Percentiles rank a stretch among this genome's conserved stretches.
phyloP scores from a whole-genome alignment of 1,139 yeast species.

The Cylindricascospora bacillispora region DNA sequence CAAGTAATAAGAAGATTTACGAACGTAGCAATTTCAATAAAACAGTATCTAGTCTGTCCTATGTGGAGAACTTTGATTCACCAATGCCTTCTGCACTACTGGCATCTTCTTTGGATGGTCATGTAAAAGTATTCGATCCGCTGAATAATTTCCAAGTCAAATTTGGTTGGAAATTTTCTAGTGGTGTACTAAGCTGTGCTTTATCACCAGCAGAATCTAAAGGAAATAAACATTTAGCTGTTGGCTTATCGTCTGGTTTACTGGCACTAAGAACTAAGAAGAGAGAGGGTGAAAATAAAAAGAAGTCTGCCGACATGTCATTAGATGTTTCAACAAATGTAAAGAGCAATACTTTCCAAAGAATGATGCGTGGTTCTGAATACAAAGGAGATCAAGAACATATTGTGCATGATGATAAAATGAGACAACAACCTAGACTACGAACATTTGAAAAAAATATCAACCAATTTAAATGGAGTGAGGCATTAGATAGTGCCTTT shows the following conservation, averaged over 20 bases:
- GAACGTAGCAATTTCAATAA: conserved; percentile 62
- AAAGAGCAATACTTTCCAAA: conserved; percentile 37
- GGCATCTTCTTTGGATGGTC: conserved; percentile 95
- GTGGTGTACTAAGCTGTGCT: conserved; percentile 81
- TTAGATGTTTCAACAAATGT: conserved; percentile 8
- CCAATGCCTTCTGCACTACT: conserved; percentile 55
- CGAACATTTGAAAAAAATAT: conserved; percentile 74
- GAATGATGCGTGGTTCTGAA: conserved; percentile 85
- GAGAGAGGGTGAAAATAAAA: conserved; percentile 39
- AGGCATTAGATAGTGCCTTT: conserved; percentile 82
- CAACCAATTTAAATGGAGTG: conserved; percentile 82
- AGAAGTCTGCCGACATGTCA: conserved; percentile 30
- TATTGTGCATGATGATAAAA: conserved; percentile 46
- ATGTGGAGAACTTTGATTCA: conserved; percentile 32
- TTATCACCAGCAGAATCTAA: conserved; percentile 60
- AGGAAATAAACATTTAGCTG: conserved; percentile 63
- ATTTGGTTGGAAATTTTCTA: conserved; percentile 96
- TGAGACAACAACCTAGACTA: conserved; percentile 43
- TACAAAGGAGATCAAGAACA: conserved; percentile 85
- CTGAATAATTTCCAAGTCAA: conserved; percentile 74
- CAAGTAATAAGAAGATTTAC: conserved; percentile 40
- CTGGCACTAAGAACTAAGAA: conserved; percentile 80
- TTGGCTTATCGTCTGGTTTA: conserved; percentile 87
- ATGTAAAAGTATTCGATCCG: conserved; percentile 86
- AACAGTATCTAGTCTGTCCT: conserved; percentile 75